phyloP scores from a whole-genome alignment of 805 yeast genomes.

The Kazachstania bromeliacearum region DNA sequence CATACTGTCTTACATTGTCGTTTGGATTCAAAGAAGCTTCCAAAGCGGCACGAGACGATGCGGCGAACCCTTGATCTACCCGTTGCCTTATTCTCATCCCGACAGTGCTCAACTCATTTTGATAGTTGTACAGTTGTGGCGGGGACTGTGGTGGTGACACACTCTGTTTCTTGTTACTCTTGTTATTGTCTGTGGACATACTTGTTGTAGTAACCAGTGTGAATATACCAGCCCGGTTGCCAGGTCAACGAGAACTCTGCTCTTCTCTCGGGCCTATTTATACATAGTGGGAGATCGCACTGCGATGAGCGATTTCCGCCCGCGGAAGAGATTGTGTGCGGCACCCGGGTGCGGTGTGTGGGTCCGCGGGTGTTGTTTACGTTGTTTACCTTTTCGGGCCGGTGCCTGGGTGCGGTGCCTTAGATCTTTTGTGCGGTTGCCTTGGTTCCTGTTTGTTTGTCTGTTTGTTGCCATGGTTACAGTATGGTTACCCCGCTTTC shows the following conservation, averaged over 20 bases:
- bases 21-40: slow-evolving; percentile 2
- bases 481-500: no score
- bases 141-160: neutral
- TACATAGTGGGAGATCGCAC: no score
- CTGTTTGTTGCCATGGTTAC: no score
- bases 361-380: no score
- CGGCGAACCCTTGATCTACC: slow-evolving; percentile 49
- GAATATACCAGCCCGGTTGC: neutral
- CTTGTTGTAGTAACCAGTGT: neutral
- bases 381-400: no score
- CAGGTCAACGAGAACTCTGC: neutral
- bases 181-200: neutral
- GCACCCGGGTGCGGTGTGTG: neutral
- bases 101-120: slow-evolving; percentile 38
- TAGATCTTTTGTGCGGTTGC: no score
- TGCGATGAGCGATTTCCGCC: no score
- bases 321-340: no score
- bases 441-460: no score
- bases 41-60: neutral
- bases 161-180: neutral
- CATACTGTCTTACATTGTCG: slow-evolving; percentile 15
- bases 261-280: no score
- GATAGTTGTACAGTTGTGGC: neutral
- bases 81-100: slow-evolving; percentile 69
- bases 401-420: no score